A percentile compares a stretch with the other conserved stretches of the same genome.
These are phyloP conservation scores for Vaccinium corymbosum DNA, from an alignment of 148 eudicot species.

Conservation along the genomic window DNA sequence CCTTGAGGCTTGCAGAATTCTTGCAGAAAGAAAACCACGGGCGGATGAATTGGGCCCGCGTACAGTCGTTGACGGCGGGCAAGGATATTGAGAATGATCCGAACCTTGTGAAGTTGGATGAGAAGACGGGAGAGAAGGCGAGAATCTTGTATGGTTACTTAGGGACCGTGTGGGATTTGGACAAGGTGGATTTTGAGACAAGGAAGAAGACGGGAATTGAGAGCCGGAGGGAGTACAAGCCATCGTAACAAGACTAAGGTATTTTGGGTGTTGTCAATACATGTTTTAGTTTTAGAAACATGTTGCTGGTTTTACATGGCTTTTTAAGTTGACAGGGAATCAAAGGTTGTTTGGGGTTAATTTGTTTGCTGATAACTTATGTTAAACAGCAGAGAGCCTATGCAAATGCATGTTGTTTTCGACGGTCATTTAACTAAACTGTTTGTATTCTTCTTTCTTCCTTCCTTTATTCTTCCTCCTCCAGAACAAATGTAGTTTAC, in stretches of 20 bases:
- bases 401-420: not conserved
- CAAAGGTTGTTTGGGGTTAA: not conserved
- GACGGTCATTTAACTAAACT: not conserved
- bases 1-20: constrained; percentile 44
- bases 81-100: constrained; percentile 72
- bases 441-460: not conserved
- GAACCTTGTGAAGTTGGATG: constrained; percentile 57
- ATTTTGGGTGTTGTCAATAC: not conserved
- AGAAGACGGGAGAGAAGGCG: constrained; percentile 65
- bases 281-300: not conserved
- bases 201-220: constrained; percentile 64
- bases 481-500: not conserved
- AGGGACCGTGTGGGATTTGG: constrained; percentile 65
- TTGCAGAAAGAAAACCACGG: constrained; percentile 61
- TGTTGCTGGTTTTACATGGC: not conserved
- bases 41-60: constrained; percentile 63
- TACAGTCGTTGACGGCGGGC: constrained; percentile 44
- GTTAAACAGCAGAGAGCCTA: not conserved
- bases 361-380: constrained; percentile 2
- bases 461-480: not conserved
- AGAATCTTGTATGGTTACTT: constrained; percentile 77
- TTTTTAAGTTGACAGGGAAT: not conserved
- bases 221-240: constrained; percentile 54
- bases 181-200: constrained; percentile 66
- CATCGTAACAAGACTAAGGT: constrained; percentile 7